A percentile compares a stretch with the other conserved stretches of the same genome.
phyloP scores from a whole-genome alignment of 805 yeast species.

The Metschnikowia aberdeeniae region DNA sequence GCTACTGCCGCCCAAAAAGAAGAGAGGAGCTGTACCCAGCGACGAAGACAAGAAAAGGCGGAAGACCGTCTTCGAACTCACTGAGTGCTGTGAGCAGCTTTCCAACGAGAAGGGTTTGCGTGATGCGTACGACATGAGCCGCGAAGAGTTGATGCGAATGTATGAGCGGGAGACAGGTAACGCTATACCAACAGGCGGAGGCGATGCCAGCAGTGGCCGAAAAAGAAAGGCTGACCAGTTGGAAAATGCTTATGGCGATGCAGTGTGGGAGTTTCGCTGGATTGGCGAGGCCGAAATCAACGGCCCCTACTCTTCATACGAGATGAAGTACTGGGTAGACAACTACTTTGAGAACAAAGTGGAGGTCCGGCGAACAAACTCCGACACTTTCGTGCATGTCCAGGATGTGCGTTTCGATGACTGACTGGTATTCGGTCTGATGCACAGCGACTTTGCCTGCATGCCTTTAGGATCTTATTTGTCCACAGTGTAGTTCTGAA shows the following conservation, averaged over 20 bases:
- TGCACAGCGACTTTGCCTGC: not conserved
- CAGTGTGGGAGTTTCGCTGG: constrained; percentile 51
- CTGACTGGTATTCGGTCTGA: not conserved
- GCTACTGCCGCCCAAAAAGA: constrained; percentile 18
- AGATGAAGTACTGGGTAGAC: constrained; percentile 53
- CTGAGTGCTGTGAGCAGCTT: constrained; percentile 47
- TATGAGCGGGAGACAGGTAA: constrained; percentile 43
- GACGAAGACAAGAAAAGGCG: constrained; percentile 13
- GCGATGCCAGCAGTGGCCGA: constrained; percentile 8
- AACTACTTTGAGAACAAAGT: constrained; percentile 47
- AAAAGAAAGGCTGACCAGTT: constrained; percentile 17
- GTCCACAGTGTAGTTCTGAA: constrained; percentile 56
- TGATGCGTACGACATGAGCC: constrained; percentile 48
- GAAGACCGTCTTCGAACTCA: constrained; percentile 31
- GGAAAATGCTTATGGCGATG: constrained; percentile 24
- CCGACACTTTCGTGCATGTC: constrained; percentile 23
- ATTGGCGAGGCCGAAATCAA: constrained; percentile 31
- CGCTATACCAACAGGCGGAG: constrained; percentile 13
- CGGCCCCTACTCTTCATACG: constrained; percentile 49
- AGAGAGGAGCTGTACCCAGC: constrained; percentile 15
- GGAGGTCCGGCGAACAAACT: constrained; percentile 33
- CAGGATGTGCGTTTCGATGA: constrained; percentile 20
- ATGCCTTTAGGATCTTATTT: constrained; percentile 4
- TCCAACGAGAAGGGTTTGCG: constrained; percentile 35
- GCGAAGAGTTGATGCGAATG: constrained; percentile 48